A percentile compares a stretch with the other conserved stretches of the same genome.
Evolutionary conservation across 169 alveolate genomes (phyloP).

Genomic region (Pseudocohnilembus persalinus): DNA sequence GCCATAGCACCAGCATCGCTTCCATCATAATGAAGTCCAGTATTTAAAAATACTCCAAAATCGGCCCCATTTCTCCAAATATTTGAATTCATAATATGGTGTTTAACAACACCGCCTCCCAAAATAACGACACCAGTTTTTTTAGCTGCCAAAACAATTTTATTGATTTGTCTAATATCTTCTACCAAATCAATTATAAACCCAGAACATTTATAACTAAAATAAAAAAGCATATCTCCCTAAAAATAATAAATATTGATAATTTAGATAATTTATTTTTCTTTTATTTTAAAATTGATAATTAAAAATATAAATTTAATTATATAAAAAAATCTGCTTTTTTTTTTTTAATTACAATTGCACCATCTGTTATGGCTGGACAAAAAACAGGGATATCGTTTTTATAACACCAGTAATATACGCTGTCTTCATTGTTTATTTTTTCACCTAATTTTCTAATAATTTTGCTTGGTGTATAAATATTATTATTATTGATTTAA

Average conservation of each 20-base stretch:
- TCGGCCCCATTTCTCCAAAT: slow-evolving; percentile 99
- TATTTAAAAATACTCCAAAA: slow-evolving; percentile 96
- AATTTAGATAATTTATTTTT: not conserved
- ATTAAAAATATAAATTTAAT: slow-evolving; percentile 95
- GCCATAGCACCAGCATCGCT: slow-evolving; percentile 98
- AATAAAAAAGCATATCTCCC: slow-evolving; percentile 82
- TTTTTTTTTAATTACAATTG: slow-evolving; percentile 82
- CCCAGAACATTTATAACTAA: slow-evolving; percentile 82
- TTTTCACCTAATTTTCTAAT: slow-evolving; percentile 95
- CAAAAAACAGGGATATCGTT: slow-evolving; percentile 98
- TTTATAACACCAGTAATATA: slow-evolving; percentile 98
- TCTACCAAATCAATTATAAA: slow-evolving; percentile 93
- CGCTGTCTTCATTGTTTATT: slow-evolving; percentile 94
- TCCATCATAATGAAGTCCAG: slow-evolving; percentile 98
- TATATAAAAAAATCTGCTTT: too few relatives aligned
- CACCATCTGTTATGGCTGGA: slow-evolving; percentile 99
- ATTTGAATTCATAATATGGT: slow-evolving; percentile 99
- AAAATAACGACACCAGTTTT: slow-evolving; percentile 94
- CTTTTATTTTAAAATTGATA: slow-evolving; percentile 61
- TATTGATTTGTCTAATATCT: slow-evolving; percentile 94
- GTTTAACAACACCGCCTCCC: slow-evolving; percentile 99
- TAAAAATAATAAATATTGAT: not conserved
- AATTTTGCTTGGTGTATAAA: slow-evolving; percentile 91
- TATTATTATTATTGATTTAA: slow-evolving; percentile 42
- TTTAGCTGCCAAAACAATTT: slow-evolving; percentile 72